Conservation (phyloP, 1,284 basidiomycete species). For the Neotropicomus parvogracilis region DNA sequence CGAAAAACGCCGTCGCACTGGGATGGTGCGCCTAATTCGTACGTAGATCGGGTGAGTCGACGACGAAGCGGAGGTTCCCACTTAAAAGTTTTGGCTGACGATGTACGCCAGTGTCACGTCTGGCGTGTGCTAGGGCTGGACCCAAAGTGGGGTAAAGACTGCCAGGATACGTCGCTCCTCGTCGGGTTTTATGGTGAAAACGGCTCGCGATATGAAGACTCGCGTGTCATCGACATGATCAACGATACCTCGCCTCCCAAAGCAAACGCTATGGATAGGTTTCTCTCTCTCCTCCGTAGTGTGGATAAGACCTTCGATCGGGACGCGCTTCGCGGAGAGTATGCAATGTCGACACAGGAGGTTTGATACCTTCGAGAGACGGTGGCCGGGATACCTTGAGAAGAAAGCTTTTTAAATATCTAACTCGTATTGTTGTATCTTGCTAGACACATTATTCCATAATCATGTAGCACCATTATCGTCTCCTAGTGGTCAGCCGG, state of each 20-base stretch:
- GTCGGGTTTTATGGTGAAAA: constrained; percentile 54
- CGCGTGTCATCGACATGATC: constrained; percentile 47
- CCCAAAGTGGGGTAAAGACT: constrained; percentile 42
- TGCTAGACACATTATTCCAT: background rate
- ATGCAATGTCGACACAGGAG: background rate
- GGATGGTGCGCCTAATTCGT: constrained; percentile 30
- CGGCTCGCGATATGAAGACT: constrained; percentile 48
- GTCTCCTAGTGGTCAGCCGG: background rate
- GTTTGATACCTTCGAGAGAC: background rate
- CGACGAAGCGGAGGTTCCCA: background rate
- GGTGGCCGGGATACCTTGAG: background rate
- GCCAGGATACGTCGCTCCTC: constrained; percentile 49
- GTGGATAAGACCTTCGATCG: constrained; percentile 37
- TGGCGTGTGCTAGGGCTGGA: constrained; percentile 49
- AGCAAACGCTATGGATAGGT: constrained; percentile 45
- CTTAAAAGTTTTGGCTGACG: constrained; percentile 2
- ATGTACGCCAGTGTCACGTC: constrained; percentile 46
- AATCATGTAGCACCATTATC: background rate
- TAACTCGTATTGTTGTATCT: too few species aligned
- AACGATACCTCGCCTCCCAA: constrained; percentile 41
- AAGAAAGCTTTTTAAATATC: background rate
- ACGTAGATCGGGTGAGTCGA: constrained; percentile 37
- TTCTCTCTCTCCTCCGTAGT: constrained; percentile 46
- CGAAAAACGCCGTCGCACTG: constrained; percentile 37
- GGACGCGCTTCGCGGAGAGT: constrained; percentile 8